A percentile compares a stretch with the other conserved stretches of the same genome.
Conservation (phyloP, 2,329 filamentous ascomycete genomes). For the Malbranchea zuffiana region DNA sequence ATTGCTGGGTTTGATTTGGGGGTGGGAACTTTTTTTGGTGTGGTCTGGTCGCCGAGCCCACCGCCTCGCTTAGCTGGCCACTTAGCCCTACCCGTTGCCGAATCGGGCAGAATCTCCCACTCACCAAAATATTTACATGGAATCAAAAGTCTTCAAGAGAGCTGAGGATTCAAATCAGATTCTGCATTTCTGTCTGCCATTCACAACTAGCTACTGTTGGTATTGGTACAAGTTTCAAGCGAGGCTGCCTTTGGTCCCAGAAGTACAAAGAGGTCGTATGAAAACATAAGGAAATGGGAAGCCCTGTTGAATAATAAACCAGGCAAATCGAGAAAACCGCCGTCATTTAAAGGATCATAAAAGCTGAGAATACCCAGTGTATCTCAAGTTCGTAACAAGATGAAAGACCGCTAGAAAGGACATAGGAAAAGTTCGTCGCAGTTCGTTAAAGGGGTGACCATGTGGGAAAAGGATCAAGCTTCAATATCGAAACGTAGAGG, state of each 20-base stretch:
- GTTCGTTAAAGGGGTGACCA: no score
- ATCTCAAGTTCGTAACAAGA: background rate
- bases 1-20: slow-evolving; percentile 26
- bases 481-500: slow-evolving; percentile 49
- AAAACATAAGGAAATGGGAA: slow-evolving; percentile 1
- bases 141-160: background rate
- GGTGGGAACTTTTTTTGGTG: slow-evolving; percentile 34
- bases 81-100: slow-evolving; percentile 15
- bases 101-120: slow-evolving; percentile 14
- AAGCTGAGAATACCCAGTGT: no score
- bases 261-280: no score
- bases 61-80: slow-evolving; percentile 36
- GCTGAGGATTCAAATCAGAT: no score
- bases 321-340: slow-evolving; percentile 2
- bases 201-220: no score
- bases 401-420: background rate
- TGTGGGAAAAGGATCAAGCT: slow-evolving; percentile 12
- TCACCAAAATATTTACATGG: background rate
- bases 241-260: no score
- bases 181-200: no score
- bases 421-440: no score
- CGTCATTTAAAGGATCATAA: no score
- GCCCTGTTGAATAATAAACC: slow-evolving; percentile 1
- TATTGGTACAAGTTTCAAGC: background rate
- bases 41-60: slow-evolving; percentile 27